These are phyloP conservation scores for Xerocomus nothofagi DNA, from an alignment of 1,284 basidiomycete species.

Conservation along the genomic window DNA sequence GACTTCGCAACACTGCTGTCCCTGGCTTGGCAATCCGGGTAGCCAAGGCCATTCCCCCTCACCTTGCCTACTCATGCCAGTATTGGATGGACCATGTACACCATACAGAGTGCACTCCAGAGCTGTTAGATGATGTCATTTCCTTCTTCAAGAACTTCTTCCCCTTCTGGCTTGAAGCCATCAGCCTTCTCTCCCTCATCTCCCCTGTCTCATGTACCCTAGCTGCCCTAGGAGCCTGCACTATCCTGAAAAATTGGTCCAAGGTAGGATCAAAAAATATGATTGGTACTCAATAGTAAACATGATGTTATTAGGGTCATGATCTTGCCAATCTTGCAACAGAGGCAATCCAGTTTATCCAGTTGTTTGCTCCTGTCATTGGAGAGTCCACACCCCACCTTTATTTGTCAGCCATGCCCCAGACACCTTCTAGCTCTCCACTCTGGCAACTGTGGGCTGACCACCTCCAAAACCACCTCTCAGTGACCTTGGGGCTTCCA, in stretches of 20 bases:
- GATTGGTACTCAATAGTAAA: neutral
- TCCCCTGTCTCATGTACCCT: conserved; percentile 5
- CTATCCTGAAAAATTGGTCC: conserved; percentile 14
- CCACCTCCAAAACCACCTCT: conserved; percentile 19
- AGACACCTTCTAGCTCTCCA: conserved; percentile 22
- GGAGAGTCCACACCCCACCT: conserved; percentile 24
- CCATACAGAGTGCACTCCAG: conserved; percentile 7
- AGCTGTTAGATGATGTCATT: conserved; percentile 15
- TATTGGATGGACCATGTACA: conserved; percentile 25
- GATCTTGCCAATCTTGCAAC: conserved; percentile 22
- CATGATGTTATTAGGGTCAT: conserved; percentile 4
- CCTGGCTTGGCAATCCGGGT: conserved; percentile 3
- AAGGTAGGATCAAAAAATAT: conserved; percentile 11
- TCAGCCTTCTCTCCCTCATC: conserved; percentile 21
- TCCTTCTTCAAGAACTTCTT: conserved; percentile 21
- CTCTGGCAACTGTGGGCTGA: conserved; percentile 14
- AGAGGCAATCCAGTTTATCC: conserved; percentile 23
- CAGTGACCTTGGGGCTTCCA: conserved; percentile 9
- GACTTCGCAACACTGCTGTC: conserved; percentile 8
- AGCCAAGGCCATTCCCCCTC: conserved; percentile 6
- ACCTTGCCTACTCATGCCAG: conserved; percentile 18
- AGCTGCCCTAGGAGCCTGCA: conserved; percentile 14
- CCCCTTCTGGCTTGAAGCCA: conserved; percentile 24
- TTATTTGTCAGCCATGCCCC: conserved; percentile 27
- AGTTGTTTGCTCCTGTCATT: conserved; percentile 18